Evolutionary conservation across 345 rosid genomes (phyloP).

Genomic region (Salix caprea): DNA sequence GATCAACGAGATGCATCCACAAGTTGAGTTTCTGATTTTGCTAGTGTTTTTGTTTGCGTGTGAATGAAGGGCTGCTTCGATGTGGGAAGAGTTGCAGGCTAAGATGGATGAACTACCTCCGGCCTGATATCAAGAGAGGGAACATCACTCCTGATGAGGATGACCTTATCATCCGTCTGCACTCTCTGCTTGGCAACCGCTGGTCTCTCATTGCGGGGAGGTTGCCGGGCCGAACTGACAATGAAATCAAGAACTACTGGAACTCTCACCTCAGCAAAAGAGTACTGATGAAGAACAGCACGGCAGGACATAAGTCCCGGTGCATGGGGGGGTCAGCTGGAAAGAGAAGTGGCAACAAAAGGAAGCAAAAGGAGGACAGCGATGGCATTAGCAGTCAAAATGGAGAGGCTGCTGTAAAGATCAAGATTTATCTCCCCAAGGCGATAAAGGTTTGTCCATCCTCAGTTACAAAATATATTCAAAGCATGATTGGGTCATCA

Average conservation of each 20-base stretch:
- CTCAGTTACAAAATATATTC: conserved; percentile 11
- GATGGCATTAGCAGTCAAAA: neutral
- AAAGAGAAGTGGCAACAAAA: neutral
- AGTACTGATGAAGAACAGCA: neutral
- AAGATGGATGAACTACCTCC: conserved; percentile 49
- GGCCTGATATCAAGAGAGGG: conserved; percentile 47
- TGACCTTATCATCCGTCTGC: conserved; percentile 42
- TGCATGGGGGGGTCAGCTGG: neutral
- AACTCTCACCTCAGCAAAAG: conserved; percentile 38
- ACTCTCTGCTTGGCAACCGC: conserved; percentile 45
- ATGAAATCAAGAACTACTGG: conserved; percentile 53
- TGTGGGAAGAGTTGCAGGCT: conserved; percentile 54
- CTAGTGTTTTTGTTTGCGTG: neutral
- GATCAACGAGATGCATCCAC: too few species aligned
- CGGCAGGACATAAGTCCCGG: neutral
- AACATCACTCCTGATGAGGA: conserved; percentile 48
- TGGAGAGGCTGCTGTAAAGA: neutral
- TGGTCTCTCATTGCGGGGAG: conserved; percentile 44
- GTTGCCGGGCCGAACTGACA: conserved; percentile 47
- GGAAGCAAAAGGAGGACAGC: neutral
- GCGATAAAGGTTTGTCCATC: conserved; percentile 23
- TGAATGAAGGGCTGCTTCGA: conserved; percentile 33
- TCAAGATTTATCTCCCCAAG: conserved; percentile 34
- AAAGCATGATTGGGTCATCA: neutral
- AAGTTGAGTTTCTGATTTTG: neutral